Evolutionary conservation across 805 yeast genomes (phyloP), one percentile per base, ranked within the genome.

Genomic region (Yamadazyma olivae): DNA sequence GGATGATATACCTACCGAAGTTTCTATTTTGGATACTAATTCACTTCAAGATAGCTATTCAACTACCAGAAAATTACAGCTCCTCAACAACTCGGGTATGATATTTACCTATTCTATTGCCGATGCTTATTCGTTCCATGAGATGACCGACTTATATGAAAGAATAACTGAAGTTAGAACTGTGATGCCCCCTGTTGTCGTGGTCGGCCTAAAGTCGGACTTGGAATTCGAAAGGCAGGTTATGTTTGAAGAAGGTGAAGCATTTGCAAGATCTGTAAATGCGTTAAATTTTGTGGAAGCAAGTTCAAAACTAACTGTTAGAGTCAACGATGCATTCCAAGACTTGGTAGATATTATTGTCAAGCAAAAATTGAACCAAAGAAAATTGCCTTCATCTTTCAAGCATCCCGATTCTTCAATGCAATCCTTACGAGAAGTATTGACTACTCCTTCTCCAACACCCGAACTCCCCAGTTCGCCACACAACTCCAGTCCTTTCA

Each of bases 151-250:
- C 22, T 33, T 54, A 30, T 46, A 51, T 20, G 54, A 56, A n/a
- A 41, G 56, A 26, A 40, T 64, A 1, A 25, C 22, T 16, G 40
- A 51, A 6, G 32, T 59, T 3, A 45, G 61, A 29, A 43, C 36
- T 0, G 49, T 48, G 3, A 33, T 52, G 24, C 66, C 67, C 9
- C 64, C 64, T 0, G 42, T 61, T 4, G 52, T 56, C 2, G 36
- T 67, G 9, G 63, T 54, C 14, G 67, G 60, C 1, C 45, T 62
- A 14, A 60, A 59, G 34, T 30, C 48, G 17, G 70, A 65, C 32
- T 30, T 39, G 13, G 50, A 43, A 5, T 39, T 36, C 1, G 48
- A 46, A n/a, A 45, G 66, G 19, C 59, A 53, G 30, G 66, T 67
- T 1, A 37, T 46, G 30, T 45, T 25, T 29, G 51, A 51, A 1